A percentile compares a stretch with the other conserved stretches of the same genome.
Evolutionary conservation across 192 early-diverging fungal genomes (phyloP).

Genomic region (Backusella circina): DNA sequence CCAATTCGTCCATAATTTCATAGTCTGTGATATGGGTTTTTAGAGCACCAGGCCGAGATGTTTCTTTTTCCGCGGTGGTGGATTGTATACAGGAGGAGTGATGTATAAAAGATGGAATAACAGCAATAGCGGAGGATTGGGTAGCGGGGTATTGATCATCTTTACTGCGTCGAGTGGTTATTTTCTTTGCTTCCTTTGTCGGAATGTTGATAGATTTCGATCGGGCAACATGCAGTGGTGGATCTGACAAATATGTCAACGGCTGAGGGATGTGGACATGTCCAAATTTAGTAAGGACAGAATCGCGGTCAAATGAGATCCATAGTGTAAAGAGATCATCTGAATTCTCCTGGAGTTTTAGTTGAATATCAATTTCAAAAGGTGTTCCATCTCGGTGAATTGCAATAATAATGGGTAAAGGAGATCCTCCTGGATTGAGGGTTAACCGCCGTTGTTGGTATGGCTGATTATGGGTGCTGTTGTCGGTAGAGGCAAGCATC

Average conservation of each 20-base stretch:
- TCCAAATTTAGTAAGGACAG: slow-evolving; percentile 14
- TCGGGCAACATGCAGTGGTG: neutral
- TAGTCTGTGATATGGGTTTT: slow-evolving; percentile 45
- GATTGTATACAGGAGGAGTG: neutral
- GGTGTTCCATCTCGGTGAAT: slow-evolving; percentile 58
- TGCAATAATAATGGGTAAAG: slow-evolving; percentile 42
- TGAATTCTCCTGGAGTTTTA: slow-evolving; percentile 47
- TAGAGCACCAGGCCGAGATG: neutral
- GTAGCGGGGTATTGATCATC: neutral
- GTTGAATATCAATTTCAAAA: slow-evolving; percentile 55
- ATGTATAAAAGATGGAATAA: neutral
- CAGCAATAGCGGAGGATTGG: neutral
- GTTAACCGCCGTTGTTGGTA: neutral
- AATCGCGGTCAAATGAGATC: slow-evolving; percentile 56
- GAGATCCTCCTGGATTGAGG: neutral
- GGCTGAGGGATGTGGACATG: neutral
- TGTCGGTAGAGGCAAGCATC: neutral
- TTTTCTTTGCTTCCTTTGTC: neutral
- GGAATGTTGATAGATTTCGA: slow-evolving; percentile 13
- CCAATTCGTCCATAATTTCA: slow-evolving; percentile 51
- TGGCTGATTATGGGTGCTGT: neutral
- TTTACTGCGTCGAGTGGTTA: neutral
- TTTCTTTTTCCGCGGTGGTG: neutral
- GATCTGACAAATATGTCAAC: neutral
- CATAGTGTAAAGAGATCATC: slow-evolving; percentile 52